Conservation (phyloP, 2,329 filamentous ascomycete species). For the Leptographium radiaticola region DNA sequence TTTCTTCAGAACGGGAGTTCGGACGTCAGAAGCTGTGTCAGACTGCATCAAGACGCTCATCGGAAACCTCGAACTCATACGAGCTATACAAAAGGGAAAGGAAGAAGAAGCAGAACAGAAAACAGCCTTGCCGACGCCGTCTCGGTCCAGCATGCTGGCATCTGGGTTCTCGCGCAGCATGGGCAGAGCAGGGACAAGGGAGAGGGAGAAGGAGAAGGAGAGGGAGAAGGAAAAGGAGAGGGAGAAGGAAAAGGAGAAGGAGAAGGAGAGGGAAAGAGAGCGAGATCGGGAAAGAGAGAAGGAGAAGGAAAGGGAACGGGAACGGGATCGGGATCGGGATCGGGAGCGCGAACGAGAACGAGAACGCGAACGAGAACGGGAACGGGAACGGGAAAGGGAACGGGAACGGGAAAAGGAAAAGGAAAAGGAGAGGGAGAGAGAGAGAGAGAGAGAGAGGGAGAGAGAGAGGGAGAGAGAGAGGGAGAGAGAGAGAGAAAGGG, state of each 20-base stretch:
- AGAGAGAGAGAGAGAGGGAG: slow-evolving; percentile 13
- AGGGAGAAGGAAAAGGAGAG: slow-evolving; percentile 7
- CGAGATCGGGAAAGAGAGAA: slow-evolving; percentile 19
- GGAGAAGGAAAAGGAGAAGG: slow-evolving; percentile 13
- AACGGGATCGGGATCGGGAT: slow-evolving; percentile 13
- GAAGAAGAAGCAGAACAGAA: slow-evolving; percentile 22
- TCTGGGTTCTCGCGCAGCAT: slow-evolving; percentile 8
- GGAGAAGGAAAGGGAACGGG: slow-evolving; percentile 14
- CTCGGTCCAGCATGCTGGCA: slow-evolving; percentile 11
- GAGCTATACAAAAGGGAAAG: slow-evolving; percentile 27
- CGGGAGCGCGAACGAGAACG: background rate
- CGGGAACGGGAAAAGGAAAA: background rate
- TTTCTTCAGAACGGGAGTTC: slow-evolving; percentile 16
- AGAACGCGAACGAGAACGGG: background rate
- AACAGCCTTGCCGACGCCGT: slow-evolving; percentile 10
- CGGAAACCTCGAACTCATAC: slow-evolving; percentile 24
- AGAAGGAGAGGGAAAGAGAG: slow-evolving; percentile 16
- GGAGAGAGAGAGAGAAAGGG: background rate
- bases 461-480: background rate
- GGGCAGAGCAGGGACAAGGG: slow-evolving; percentile 12
- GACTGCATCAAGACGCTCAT: slow-evolving; percentile 22
- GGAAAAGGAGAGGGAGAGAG: slow-evolving; percentile 11
- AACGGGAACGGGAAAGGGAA: slow-evolving; percentile 1
- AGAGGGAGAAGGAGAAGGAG: slow-evolving; percentile 14
- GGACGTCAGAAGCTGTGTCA: slow-evolving; percentile 20